phyloP scores from a whole-genome alignment of 2,329 filamentous ascomycete genomes.

The Monilinia polystroma region DNA sequence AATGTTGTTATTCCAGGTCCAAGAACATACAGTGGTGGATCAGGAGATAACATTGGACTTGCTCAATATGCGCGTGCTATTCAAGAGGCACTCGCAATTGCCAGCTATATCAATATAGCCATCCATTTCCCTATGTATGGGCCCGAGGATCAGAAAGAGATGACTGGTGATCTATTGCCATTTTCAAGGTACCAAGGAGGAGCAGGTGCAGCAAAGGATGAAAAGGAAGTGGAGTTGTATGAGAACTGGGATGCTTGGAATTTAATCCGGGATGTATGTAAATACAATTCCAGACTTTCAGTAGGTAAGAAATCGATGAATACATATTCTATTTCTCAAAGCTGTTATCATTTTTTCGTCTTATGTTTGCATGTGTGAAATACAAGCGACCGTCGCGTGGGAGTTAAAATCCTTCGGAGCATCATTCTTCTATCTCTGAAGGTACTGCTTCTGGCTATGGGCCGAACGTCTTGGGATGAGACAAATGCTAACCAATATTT shows the following conservation, averaged over 20 bases:
- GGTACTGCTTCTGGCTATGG: constrained; percentile 30
- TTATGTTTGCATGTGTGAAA: constrained; percentile 22
- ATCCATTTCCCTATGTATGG: constrained; percentile 83
- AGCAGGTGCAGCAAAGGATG: constrained; percentile 41
- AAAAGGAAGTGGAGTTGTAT: constrained; percentile 64
- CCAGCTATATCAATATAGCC: constrained; percentile 74
- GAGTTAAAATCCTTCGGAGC: constrained; percentile 37
- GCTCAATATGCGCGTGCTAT: constrained; percentile 82
- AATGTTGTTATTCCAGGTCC: constrained; percentile 83
- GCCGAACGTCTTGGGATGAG: not conserved
- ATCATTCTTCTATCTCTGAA: constrained; percentile 33
- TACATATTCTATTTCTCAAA: constrained; percentile 25
- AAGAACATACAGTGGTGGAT: constrained; percentile 55
- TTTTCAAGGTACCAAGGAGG: constrained; percentile 39
- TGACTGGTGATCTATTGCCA: constrained; percentile 37
- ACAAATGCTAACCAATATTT: constrained; percentile 28
- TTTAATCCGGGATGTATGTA: constrained; percentile 77
- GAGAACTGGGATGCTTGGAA: constrained; percentile 95
- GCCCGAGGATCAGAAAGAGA: constrained; percentile 54
- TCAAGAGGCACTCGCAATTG: constrained; percentile 73
- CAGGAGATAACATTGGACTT: constrained; percentile 51
- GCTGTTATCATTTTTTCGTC: not conserved
- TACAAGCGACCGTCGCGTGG: constrained; percentile 23
- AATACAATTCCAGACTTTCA: constrained; percentile 76
- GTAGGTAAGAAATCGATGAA: constrained; percentile 66